These are phyloP conservation scores for Boletus barrowsii DNA, from an alignment of 768 basidiomycete genomes.

Conservation along the genomic window DNA sequence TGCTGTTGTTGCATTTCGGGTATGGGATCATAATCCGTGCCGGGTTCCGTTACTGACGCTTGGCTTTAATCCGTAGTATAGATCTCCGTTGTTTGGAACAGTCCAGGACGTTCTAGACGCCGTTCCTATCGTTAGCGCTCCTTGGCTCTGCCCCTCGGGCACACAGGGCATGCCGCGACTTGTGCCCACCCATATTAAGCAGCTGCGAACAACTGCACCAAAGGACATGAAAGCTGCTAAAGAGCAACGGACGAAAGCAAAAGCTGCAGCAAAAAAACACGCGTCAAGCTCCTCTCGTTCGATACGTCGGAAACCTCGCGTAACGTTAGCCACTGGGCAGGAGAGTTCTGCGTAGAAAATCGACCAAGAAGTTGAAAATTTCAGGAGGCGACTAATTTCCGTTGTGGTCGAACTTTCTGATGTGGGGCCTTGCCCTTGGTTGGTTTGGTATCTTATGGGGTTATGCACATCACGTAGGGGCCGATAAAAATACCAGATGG, in stretches of 20 bases:
- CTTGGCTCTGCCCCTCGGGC: constrained; percentile 52
- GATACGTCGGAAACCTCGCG: constrained; percentile 17
- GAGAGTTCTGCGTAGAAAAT: constrained; percentile 1
- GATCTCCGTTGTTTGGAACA: constrained; percentile 37
- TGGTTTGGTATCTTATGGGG: too few species aligned
- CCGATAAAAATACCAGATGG: too few species aligned
- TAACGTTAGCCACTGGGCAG: constrained; percentile 16
- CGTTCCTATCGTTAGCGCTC: constrained; percentile 56
- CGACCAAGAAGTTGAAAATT: background rate
- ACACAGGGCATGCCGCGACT: constrained; percentile 29
- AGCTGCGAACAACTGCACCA: constrained; percentile 73
- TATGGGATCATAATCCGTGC: constrained; percentile 34
- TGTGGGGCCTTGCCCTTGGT: too few species aligned
- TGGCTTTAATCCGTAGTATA: constrained; percentile 29
- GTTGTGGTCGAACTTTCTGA: too few species aligned
- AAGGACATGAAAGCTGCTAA: constrained; percentile 76
- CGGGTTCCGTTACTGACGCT: constrained; percentile 4
- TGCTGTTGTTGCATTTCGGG: constrained; percentile 65
- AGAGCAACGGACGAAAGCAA: constrained; percentile 49
- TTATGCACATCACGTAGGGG: too few species aligned
- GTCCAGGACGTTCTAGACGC: constrained; percentile 42
- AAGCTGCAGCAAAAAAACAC: constrained; percentile 43
- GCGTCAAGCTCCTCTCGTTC: constrained; percentile 7
- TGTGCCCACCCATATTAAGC: constrained; percentile 78
- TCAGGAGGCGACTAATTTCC: too few species aligned